A percentile compares a stretch with the other conserved stretches of the same genome.
Conservation (phyloP, 768 basidiomycete species). For the Lactarius indigo region DNA sequence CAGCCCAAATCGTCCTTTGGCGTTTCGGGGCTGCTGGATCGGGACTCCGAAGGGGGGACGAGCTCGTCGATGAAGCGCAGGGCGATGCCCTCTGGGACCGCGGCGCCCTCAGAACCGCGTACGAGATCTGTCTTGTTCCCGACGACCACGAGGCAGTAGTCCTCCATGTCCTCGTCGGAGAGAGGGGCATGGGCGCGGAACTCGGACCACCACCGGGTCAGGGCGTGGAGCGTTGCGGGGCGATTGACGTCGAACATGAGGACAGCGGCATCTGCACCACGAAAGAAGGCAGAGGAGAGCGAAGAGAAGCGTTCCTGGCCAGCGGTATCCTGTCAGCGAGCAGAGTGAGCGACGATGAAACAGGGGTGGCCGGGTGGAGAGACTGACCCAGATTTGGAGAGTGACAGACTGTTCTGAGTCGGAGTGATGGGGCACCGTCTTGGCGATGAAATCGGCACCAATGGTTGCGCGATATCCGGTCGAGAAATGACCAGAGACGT, state of each 20-base stretch:
- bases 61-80: slow-evolving; percentile 53
- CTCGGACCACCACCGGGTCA: slow-evolving; percentile 76
- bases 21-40: slow-evolving; percentile 11
- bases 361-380: not conserved
- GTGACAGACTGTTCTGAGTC: slow-evolving; percentile 54
- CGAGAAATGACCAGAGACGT: slow-evolving; percentile 72
- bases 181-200: slow-evolving; percentile 68
- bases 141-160: slow-evolving; percentile 66
- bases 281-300: slow-evolving; percentile 78
- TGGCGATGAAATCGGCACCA: slow-evolving; percentile 84
- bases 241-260: slow-evolving; percentile 79
- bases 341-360: slow-evolving; percentile 9
- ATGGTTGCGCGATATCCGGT: slow-evolving; percentile 81
- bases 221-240: slow-evolving; percentile 52
- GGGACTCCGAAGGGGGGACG: slow-evolving; percentile 33
- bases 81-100: slow-evolving; percentile 44
- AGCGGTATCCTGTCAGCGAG: slow-evolving; percentile 61
- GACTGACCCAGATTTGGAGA: slow-evolving; percentile 64
- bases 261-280: slow-evolving; percentile 78
- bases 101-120: slow-evolving; percentile 1
- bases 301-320: slow-evolving; percentile 88
- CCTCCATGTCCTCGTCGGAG: slow-evolving; percentile 54
- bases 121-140: slow-evolving; percentile 75
- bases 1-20: slow-evolving; percentile 10
- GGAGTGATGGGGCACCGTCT: slow-evolving; percentile 60